Conservation (phyloP, 345 rosid species). For the Euphorbia peplus region DNA sequence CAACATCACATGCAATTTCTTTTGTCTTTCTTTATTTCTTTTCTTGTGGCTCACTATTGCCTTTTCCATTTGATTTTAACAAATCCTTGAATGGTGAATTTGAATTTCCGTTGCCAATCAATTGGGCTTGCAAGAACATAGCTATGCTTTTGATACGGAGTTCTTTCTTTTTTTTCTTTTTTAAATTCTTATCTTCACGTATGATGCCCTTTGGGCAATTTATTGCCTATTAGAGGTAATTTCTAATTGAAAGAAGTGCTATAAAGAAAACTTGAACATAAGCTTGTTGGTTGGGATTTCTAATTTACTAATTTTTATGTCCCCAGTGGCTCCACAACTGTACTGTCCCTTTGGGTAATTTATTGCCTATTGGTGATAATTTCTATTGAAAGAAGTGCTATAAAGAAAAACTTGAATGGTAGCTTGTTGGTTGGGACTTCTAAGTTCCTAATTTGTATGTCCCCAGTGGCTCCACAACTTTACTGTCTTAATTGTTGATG, state of each 20-base stretch:
- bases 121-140: not conserved
- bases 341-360: not conserved
- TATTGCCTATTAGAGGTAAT: not conserved
- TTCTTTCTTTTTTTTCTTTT: not conserved
- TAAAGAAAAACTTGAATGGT: not conserved
- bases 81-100: not conserved
- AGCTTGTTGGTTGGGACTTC: not conserved
- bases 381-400: not conserved
- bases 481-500: constrained; percentile 1
- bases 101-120: constrained; percentile 2
- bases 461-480: not conserved
- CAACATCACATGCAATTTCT: not conserved
- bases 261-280: not conserved
- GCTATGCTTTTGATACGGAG: not conserved
- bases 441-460: not conserved
- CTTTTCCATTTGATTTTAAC: not conserved
- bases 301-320: not conserved
- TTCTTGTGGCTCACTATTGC: not conserved
- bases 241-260: not conserved
- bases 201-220: not conserved
- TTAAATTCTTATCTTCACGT: not conserved
- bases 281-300: not conserved
- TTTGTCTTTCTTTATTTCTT: not conserved
- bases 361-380: not conserved
- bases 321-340: not conserved